Evolutionary conservation across 2,329 filamentous ascomycete genomes (phyloP), one percentile per base, ranked within the genome.

Genomic region (Fusarium nodosum): DNA sequence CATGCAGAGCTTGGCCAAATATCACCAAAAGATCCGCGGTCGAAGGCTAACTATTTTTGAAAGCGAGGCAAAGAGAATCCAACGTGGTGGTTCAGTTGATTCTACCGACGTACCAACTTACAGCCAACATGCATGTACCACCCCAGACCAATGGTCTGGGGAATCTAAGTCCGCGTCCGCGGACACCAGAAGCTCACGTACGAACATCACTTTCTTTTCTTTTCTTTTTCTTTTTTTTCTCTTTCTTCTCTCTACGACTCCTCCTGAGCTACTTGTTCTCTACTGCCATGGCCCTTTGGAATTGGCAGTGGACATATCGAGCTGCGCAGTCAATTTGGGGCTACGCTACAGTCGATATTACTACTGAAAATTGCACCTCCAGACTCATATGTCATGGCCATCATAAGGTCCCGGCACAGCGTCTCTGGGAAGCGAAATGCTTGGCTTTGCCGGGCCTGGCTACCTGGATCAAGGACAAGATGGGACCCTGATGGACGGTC

Each of bases 401-500:
- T 63, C 61, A 52, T 64, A 60, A 74, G 70, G 73, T 75, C 73
- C 73, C 68, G 57, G 70, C 68, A 69, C 64, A 59, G 46, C 50
- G 66, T 73, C 57, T 59, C 42, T 61, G 60, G 63, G 73, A 75
- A 68, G 73, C 73, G 72, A 75, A 56, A 53, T 61, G 55, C 72
- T 74, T 73, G 72, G 65, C 69, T 68, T 56, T 48, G 36, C 60
- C 68, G 57, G 68, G 72, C 48, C 36, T 47, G 34, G 41, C 36
- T 54, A 70, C 51, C 36, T 47, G 34, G 54, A 57, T 45, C 53
- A 56, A 55, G 48, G 58, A 60, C 41, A 58, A 61, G 46, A 66
- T 73, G 63, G 64, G 71, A 72, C 72, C 72, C 69, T 74, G 71
- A 74, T 74, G 71, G 64, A 46, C 60, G 68, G 61, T 50, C 52